Conservation (phyloP, 345 rosid genomes). For the Eutrema japonicum region DNA sequence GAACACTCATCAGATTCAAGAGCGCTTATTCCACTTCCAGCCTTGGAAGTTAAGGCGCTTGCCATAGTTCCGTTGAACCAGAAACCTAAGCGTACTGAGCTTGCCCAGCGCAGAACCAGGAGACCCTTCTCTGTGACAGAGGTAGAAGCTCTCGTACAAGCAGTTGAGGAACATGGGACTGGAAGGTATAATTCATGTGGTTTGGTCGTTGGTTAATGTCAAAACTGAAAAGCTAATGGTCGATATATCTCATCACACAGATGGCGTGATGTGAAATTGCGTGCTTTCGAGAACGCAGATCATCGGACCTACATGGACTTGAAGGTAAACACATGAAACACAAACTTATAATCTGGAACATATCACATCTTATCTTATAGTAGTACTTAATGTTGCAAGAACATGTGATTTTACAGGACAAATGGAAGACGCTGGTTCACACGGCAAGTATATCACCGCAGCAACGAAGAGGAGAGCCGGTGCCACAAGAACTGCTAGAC, state of each 20-base stretch:
- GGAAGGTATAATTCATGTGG: slow-evolving; percentile 62
- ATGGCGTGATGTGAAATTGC: slow-evolving; percentile 84
- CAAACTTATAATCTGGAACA: slow-evolving; percentile 12
- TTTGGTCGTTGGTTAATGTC: neutral
- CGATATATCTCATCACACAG: slow-evolving; percentile 48
- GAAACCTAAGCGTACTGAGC: slow-evolving; percentile 69
- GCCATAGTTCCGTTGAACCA: slow-evolving; percentile 71
- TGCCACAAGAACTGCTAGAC: slow-evolving; percentile 85
- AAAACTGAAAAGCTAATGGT: slow-evolving; percentile 24
- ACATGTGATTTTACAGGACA: slow-evolving; percentile 60
- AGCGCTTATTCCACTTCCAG: slow-evolving; percentile 73
- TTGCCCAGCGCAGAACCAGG: slow-evolving; percentile 82
- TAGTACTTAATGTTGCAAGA: slow-evolving; percentile 9
- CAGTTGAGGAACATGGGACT: slow-evolving; percentile 88
- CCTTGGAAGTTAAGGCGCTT: slow-evolving; percentile 56
- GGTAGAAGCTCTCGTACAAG: slow-evolving; percentile 87
- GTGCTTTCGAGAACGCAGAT: slow-evolving; percentile 71
- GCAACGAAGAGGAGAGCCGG: slow-evolving; percentile 89
- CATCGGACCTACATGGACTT: slow-evolving; percentile 79
- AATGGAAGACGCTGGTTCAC: slow-evolving; percentile 94
- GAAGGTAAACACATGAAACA: slow-evolving; percentile 53
- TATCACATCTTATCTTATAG: neutral
- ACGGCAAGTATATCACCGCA: slow-evolving; percentile 85
- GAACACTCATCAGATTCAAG: slow-evolving; percentile 58
- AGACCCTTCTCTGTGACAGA: slow-evolving; percentile 90